Percentiles rank a stretch among this genome's conserved stretches.
These are phyloP conservation scores for Suillus sp. DNA, from an alignment of 768 basidiomycete genomes.

Conservation along the genomic window DNA sequence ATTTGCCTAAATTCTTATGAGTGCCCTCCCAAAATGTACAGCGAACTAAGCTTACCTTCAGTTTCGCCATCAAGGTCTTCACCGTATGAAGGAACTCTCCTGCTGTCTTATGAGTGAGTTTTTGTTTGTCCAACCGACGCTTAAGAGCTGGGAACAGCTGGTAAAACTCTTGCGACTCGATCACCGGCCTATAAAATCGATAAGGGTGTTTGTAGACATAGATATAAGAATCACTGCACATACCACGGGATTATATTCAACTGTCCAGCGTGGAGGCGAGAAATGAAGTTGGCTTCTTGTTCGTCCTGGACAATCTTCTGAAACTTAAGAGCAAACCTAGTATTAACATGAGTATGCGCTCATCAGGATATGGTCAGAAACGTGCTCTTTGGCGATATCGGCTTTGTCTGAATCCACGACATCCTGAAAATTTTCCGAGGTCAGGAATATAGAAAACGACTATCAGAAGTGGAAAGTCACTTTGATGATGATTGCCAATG, in stretches of 20 bases:
- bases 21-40: neutral
- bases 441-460: neutral
- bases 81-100: conserved; percentile 57
- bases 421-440: conserved; percentile 40
- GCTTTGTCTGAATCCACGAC: conserved; percentile 61
- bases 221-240: neutral
- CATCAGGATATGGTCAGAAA: neutral
- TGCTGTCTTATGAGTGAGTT: conserved; percentile 49
- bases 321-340: conserved; percentile 58
- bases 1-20: conserved; percentile 44
- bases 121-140: conserved; percentile 48
- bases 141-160: conserved; percentile 52
- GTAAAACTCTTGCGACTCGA: conserved; percentile 64
- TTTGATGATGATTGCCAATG: conserved; percentile 65
- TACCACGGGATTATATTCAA: conserved; percentile 63
- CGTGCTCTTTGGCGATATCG: conserved; percentile 61
- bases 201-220: too few species aligned
- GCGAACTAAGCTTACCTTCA: conserved; percentile 45
- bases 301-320: conserved; percentile 64
- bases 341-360: neutral
- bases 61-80: conserved; percentile 68
- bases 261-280: conserved; percentile 56
- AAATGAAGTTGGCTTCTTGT: conserved; percentile 63
- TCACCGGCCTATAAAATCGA: conserved; percentile 47
- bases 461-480: conserved; percentile 23